Evolutionary conservation across 1,284 basidiomycete genomes (phyloP), one percentile per base, ranked within the genome.

Genomic region (Fistulinella cinereoalba): DNA sequence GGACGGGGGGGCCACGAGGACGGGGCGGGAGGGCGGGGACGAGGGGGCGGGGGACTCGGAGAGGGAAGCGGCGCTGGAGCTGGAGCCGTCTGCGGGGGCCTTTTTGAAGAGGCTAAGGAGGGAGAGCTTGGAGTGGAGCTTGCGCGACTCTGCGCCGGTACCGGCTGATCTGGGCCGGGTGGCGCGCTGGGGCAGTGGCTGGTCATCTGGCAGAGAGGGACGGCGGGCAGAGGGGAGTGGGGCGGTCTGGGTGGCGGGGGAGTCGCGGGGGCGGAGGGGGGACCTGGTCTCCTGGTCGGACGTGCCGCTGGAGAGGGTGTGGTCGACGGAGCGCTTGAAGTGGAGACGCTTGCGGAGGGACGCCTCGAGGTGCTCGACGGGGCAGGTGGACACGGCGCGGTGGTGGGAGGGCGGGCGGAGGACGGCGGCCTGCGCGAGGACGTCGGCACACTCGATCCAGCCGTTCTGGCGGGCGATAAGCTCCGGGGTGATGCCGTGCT

Each of bases 401-500:
- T 65, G 51, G n/a, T 43, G 47, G 22, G 42, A 37, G 16, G 41
- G 37, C 11, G 34, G n/a, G 21, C 34, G 51, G 21, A 15, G 27
- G 46, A 25, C 24, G 16, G 51, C 37, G 8, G 57, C 44, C 12
- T 56, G 42, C 6, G 62, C 56, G 13, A 88, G 68, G 11, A 83
- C 61, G 22, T 80, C 73, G 1, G 82, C 85, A 53, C 82, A 85
- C 53, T 80, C 76, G 1, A 80, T 62, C 77, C 77, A 84, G 6
- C 83, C 82, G 52, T 83, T 77, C 59, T 84, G 76, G 21, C 77
- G 75, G n/a, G 85, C 85, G 41, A 87, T 72, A 57, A 73, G 74
- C 55, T 85, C 83, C 34, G 93, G 85, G 0, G 88, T 92, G 53
- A 90, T 71, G 7, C 89, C 91, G 66, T 92, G 84, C 67, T 96